These are phyloP conservation scores for Aspergillus sp. DNA, from an alignment of 2,329 filamentous ascomycete species.

Conservation along the genomic window DNA sequence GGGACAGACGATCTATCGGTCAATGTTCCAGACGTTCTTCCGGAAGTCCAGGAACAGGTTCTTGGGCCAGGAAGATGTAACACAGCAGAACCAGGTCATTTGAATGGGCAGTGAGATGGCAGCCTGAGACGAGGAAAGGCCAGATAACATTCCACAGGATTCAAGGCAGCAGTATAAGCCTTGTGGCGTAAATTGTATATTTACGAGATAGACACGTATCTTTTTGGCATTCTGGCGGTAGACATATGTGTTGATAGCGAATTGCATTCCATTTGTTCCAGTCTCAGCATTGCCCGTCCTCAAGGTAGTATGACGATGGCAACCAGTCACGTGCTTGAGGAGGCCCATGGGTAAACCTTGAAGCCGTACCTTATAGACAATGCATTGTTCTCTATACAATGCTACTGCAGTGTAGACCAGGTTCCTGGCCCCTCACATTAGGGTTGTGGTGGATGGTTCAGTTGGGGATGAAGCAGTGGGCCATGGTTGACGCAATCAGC, in stretches of 20 bases:
- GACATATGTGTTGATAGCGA: background rate
- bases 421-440: too few relatives aligned
- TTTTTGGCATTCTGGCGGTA: background rate
- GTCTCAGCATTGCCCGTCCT: background rate
- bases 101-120: background rate
- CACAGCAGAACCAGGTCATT: background rate
- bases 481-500: constrained; percentile 12
- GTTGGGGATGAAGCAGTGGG: background rate
- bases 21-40: constrained; percentile 40
- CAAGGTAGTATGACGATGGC: background rate
- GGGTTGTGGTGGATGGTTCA: background rate
- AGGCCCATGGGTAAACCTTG: background rate
- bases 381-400: too few relatives aligned
- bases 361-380: background rate
- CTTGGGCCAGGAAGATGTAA: constrained; percentile 16
- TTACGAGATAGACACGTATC: background rate
- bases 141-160: background rate
- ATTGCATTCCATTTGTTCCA: background rate
- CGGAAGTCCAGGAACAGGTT: constrained; percentile 31
- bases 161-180: background rate
- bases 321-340: too few relatives aligned
- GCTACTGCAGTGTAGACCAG: too few relatives aligned
- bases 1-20: constrained; percentile 52
- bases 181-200: background rate
- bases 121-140: background rate